Evolutionary conservation across 2,329 filamentous ascomycete species (phyloP), one percentile per base, ranked within the genome.

Genomic region (Claviceps pazoutovae): DNA sequence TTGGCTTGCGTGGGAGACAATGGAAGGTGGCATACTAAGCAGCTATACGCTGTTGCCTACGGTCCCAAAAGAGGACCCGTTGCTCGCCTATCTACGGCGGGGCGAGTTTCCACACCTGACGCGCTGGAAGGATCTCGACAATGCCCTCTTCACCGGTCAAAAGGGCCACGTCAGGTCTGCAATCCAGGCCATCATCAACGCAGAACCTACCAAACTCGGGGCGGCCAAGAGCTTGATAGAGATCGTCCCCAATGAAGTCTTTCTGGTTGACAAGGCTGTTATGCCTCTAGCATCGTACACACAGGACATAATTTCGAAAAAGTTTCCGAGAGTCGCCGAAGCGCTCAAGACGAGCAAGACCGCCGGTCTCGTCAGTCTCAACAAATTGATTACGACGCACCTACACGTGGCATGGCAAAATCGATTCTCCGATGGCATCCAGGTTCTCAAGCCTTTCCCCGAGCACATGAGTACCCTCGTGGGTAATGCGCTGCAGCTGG

Each of bases 1-100:
- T 56, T 96, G 89, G 89, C 70, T 96, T 55, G 91, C 91, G 0
- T 98, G 91, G 90, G 88, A 88, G 51, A 83, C 84, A 54, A 93
- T 95, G 87, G 84, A 84, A 13, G 84, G 83, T 17, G 93, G 93
- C 1, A 70, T 97, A 38, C 74, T 97, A 47, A 76, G 84, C 16
- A 83, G 91, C 63, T 84, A 84, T 68, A 76, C 85, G n/a, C 76
- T 88, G 26, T 75, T 95, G 49, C 93, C 93, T 3, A 95, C 96
- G 86, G 86, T 79, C 0, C 65, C 79, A 17, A 79, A 82, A 58
- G 80, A 90, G 54, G 87, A 95, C 61, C 66, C 78, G 2, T 73
- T 91, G 53, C 70, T 97, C 42, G 68, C 74, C 0, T 87, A 82
- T 58, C 72, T 97, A 53, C 82, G 90, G 50, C 77, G 83, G 39